These are phyloP conservation scores for Vitis rupestris DNA, from an alignment of 164 flowering plant genomes.

Conservation along the genomic window DNA sequence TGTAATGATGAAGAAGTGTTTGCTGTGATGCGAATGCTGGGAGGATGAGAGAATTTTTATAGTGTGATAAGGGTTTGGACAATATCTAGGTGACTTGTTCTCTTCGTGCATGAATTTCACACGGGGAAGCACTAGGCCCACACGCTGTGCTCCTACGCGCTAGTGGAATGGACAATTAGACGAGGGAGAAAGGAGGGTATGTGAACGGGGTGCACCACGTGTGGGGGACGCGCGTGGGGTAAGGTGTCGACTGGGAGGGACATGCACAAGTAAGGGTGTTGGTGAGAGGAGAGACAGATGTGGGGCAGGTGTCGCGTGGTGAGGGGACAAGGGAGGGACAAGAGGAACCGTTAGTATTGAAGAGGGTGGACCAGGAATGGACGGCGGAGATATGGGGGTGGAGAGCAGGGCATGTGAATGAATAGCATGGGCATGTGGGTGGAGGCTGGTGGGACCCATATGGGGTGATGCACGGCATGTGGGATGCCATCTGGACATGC, in stretches of 20 bases:
- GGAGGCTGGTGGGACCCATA: conserved; percentile 7
- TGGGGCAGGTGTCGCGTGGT: conserved; percentile 23
- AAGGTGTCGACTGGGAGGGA: background rate
- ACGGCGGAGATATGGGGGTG: conserved; percentile 32
- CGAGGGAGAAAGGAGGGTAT: no score
- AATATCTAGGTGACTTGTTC: conserved; percentile 21
- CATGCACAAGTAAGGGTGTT: conserved; percentile 33
- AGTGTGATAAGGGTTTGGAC: conserved; percentile 1
- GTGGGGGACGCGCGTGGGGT: conserved; percentile 3
- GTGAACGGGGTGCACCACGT: background rate
- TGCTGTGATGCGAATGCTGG: background rate
- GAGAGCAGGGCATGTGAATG: conserved; percentile 22
- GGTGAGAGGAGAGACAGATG: conserved; percentile 30
- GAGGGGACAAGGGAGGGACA: conserved; percentile 49
- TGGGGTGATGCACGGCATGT: conserved; percentile 17
- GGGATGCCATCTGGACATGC: conserved; percentile 13
- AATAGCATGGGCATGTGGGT: conserved; percentile 28
- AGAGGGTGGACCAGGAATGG: conserved; percentile 16
- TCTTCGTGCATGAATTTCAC: conserved; percentile 30
- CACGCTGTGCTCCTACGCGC: conserved; percentile 7
- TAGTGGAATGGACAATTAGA: conserved; percentile 1
- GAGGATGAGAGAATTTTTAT: background rate
- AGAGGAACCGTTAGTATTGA: conserved; percentile 32
- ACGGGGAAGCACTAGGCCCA: conserved; percentile 1
- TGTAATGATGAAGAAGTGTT: background rate